A percentile compares a stretch with the other conserved stretches of the same genome.
Evolutionary conservation across 2,329 filamentous ascomycete species (phyloP).

Genomic region (Claviceps paspali): DNA sequence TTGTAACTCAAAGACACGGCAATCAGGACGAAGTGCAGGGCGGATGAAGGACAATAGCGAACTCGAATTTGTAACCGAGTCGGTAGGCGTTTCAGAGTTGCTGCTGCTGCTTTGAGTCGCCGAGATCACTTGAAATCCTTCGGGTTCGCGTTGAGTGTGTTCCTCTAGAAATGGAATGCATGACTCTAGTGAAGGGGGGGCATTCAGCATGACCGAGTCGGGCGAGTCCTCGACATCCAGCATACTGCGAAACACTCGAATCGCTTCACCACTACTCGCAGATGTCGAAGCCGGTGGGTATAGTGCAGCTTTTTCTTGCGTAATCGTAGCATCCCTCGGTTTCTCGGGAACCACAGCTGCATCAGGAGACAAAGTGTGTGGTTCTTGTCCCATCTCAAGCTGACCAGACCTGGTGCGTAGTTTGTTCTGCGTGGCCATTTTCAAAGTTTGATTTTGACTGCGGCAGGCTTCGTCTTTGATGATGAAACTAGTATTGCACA

Average conservation of each 20-base stretch:
- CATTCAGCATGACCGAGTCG: constrained; percentile 25
- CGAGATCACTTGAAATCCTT: not conserved
- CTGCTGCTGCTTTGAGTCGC: not conserved
- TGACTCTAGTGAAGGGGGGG: constrained; percentile 33
- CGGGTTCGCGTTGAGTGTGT: constrained; percentile 1
- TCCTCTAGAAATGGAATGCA: constrained; percentile 16
- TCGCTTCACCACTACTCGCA: constrained; percentile 7
- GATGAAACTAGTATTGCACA: constrained; percentile 8
- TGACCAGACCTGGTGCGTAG: constrained; percentile 34
- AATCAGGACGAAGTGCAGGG: not conserved
- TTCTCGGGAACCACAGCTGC: constrained; percentile 13
- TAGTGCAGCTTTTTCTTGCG: constrained; percentile 6
- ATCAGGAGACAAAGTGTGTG: not conserved
- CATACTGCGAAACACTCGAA: constrained; percentile 35
- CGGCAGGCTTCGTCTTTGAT: not conserved
- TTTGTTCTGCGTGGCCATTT: constrained; percentile 28
- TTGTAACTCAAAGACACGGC: constrained; percentile 1
- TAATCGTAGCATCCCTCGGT: constrained; percentile 17
- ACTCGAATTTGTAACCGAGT: constrained; percentile 1
- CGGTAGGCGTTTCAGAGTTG: not conserved
- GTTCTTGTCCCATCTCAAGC: constrained; percentile 21
- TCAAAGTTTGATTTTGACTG: constrained; percentile 21
- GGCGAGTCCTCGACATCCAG: constrained; percentile 35
- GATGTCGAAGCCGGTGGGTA: constrained; percentile 5
- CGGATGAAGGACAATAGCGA: constrained; percentile 17